These are phyloP conservation scores for Casuarina cunninghamiana DNA, from an alignment of 306 rosid genomes.

Conservation along the genomic window DNA sequence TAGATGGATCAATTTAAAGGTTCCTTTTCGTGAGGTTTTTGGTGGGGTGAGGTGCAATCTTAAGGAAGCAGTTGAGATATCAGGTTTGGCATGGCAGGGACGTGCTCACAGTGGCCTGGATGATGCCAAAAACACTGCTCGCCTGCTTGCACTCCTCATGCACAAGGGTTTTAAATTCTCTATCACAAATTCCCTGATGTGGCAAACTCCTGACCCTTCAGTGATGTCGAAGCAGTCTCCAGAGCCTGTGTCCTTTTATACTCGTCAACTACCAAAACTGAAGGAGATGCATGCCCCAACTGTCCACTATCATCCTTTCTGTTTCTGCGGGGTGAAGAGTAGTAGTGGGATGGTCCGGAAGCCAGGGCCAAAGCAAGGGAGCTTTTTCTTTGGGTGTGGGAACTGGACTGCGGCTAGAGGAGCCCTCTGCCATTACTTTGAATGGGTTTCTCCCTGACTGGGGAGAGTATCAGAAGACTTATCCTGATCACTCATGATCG, in stretches of 20 bases:
- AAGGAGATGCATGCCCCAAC: constrained; percentile 49
- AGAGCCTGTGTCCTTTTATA: constrained; percentile 39
- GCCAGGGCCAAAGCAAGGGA: constrained; percentile 88
- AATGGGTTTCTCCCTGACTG: constrained; percentile 71
- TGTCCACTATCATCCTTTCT: constrained; percentile 55
- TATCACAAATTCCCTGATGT: constrained; percentile 67
- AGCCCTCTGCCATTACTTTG: constrained; percentile 81
- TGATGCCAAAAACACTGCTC: constrained; percentile 92
- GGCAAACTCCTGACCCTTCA: constrained; percentile 60
- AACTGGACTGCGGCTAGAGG: constrained; percentile 81
- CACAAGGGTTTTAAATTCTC: constrained; percentile 68
- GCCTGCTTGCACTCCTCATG: constrained; percentile 75
- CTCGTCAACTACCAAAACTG: constrained; percentile 49
- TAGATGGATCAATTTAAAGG: constrained; percentile 91
- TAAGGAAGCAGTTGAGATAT: constrained; percentile 87
- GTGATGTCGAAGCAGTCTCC: constrained; percentile 61
- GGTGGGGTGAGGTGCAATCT: constrained; percentile 80
- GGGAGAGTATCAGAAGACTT: constrained; percentile 26
- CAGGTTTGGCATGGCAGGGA: constrained; percentile 92
- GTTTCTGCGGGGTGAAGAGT: constrained; percentile 87
- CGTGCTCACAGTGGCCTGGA: constrained; percentile 94
- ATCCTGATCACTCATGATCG: constrained; percentile 35
- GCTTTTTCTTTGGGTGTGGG: constrained; percentile 85
- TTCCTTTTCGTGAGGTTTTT: constrained; percentile 80
- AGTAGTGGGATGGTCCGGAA: constrained; percentile 63